Percentiles rank a stretch among this genome's conserved stretches.
phyloP scores from a whole-genome alignment of 108 stramenopile genomes.

The Cyclotella choctawhatcheeana region DNA sequence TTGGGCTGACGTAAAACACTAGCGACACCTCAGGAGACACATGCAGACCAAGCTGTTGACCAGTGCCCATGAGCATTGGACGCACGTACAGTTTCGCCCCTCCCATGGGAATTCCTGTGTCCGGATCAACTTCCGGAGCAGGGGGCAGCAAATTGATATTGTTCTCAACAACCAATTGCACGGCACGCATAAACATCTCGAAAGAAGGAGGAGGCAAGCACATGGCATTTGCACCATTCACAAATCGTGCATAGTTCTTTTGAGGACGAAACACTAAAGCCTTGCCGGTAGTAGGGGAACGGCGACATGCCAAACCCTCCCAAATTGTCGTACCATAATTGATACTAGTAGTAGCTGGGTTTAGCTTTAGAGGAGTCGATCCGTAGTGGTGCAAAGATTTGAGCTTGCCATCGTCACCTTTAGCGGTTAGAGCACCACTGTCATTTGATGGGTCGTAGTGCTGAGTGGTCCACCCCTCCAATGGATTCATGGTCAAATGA shows the following conservation, averaged over 20 bases:
- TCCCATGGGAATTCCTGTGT: conserved; percentile 33
- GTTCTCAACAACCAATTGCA: conserved; percentile 64
- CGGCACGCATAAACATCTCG: conserved; percentile 72
- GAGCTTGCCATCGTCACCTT: conserved; percentile 4
- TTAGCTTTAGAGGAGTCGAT: conserved; percentile 54
- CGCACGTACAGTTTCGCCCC: conserved; percentile 84
- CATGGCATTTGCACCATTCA: conserved; percentile 71
- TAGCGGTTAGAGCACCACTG: conserved; percentile 54
- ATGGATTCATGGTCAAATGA: conserved; percentile 64
- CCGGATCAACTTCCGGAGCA: conserved; percentile 49
- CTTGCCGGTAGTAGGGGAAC: conserved; percentile 56
- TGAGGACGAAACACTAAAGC: conserved; percentile 83
- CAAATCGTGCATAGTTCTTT: conserved; percentile 71
- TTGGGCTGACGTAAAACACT: conserved; percentile 80
- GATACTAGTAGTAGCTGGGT: conserved; percentile 75
- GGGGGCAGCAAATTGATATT: conserved; percentile 80
- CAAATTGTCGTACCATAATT: conserved; percentile 89
- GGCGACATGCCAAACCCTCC: conserved; percentile 87
- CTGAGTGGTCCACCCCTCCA: conserved; percentile 65
- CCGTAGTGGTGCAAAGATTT: conserved; percentile 61
- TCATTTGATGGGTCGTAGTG: conserved; percentile 70
- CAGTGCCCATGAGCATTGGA: conserved; percentile 56
- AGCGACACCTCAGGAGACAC: conserved; percentile 69
- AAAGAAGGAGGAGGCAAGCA: conserved; percentile 67
- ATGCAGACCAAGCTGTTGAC: conserved; percentile 80